These are phyloP conservation scores for Sporormia fimetaria DNA, from an alignment of 495 filamentous ascomycete genomes.

Conservation along the genomic window DNA sequence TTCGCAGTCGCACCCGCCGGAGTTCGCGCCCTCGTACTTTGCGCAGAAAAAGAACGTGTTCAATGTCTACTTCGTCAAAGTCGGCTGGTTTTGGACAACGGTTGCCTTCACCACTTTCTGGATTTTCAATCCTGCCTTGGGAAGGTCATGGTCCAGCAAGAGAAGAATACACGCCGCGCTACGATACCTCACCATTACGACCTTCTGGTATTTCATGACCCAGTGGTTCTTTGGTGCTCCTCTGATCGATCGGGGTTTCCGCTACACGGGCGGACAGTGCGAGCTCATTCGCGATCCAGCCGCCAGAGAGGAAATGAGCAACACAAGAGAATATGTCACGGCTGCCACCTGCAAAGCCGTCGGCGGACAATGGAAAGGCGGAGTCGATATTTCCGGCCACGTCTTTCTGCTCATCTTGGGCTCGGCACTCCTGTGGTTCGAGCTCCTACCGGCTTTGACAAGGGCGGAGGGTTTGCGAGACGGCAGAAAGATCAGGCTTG, in stretches of 20 bases:
- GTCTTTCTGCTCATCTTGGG: constrained; percentile 84
- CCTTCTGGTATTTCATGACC: constrained; percentile 75
- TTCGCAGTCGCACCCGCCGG: constrained; percentile 46
- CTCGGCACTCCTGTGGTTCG: constrained; percentile 66
- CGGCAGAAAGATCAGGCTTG: constrained; percentile 48
- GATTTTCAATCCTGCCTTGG: constrained; percentile 45
- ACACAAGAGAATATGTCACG: constrained; percentile 47
- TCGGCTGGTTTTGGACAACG: constrained; percentile 86
- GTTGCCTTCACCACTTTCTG: constrained; percentile 53
- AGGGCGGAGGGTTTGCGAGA: constrained; percentile 38
- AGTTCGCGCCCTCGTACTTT: constrained; percentile 71
- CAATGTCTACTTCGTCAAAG: constrained; percentile 87
- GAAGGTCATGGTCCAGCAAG: constrained; percentile 29
- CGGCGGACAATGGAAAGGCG: constrained; percentile 76
- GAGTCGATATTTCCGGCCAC: constrained; percentile 89
- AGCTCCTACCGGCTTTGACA: constrained; percentile 54
- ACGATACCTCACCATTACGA: constrained; percentile 65
- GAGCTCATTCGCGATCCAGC: constrained; percentile 26
- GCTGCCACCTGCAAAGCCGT: constrained; percentile 70
- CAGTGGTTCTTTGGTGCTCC: constrained; percentile 94
- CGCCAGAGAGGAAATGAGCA: constrained; percentile 33
- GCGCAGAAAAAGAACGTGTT: constrained; percentile 82
- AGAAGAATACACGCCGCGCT: constrained; percentile 42
- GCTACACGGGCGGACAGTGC: constrained; percentile 71
- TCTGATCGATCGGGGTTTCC: constrained; percentile 76